Conservation (phyloP, 768 basidiomycete species). For the Macrolepiota albuminosa region DNA sequence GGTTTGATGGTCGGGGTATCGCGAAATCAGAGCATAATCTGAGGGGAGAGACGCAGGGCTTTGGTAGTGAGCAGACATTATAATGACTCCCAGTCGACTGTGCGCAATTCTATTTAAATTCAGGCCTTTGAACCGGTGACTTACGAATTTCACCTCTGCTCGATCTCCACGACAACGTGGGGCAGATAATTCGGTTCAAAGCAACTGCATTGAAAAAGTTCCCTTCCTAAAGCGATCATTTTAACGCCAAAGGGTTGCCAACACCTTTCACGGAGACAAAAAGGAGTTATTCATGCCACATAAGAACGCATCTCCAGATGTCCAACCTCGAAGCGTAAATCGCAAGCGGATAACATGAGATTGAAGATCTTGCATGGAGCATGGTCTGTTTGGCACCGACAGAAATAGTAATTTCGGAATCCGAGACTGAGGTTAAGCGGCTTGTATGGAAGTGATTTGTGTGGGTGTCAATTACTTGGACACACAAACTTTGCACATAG, state of each 20-base stretch:
- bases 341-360: neutral
- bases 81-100: neutral
- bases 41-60: constrained; percentile 57
- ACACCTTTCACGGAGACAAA: neutral
- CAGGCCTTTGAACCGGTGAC: neutral
- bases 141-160: neutral
- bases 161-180: neutral
- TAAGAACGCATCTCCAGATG: neutral
- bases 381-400: neutral
- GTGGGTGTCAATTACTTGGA: neutral
- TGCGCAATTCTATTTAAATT: constrained; percentile 3
- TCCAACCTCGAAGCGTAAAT: neutral
- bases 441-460: neutral
- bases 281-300: neutral
- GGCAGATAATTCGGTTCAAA: neutral
- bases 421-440: neutral
- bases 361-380: neutral
- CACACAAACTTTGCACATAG: neutral
- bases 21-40: constrained; percentile 60
- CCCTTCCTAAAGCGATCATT: neutral
- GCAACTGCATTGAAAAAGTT: neutral
- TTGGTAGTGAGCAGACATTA: constrained; percentile 42
- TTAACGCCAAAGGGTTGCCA: neutral
- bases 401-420: neutral
- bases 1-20: constrained; percentile 32